These are phyloP conservation scores for Primulina eburnea DNA, from an alignment of 257 asterid species.

Conservation along the genomic window DNA sequence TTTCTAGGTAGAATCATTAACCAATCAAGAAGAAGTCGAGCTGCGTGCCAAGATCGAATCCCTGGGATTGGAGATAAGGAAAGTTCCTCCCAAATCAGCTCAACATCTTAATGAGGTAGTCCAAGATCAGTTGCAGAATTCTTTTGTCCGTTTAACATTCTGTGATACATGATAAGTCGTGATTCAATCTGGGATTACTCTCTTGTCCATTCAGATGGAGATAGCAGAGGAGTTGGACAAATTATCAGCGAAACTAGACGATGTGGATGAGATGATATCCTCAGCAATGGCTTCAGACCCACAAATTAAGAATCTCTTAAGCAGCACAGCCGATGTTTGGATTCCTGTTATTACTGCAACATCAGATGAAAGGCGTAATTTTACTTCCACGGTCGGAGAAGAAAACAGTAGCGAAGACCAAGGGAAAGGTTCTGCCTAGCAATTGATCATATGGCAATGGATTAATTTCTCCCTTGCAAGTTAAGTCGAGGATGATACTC, in stretches of 20 bases:
- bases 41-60: conserved; percentile 85
- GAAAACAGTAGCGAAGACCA: conserved; percentile 36
- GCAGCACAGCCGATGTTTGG: conserved; percentile 88
- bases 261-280: conserved; percentile 80
- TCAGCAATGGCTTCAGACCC: conserved; percentile 76
- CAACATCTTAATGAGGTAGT: conserved; percentile 77
- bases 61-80: conserved; percentile 74
- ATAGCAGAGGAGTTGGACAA: conserved; percentile 81
- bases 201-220: conserved; percentile 50
- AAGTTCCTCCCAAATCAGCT: conserved; percentile 73
- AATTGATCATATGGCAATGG: conserved; percentile 10
- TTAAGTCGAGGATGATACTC: neutral
- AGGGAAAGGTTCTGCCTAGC: conserved; percentile 43
- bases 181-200: neutral
- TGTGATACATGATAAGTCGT: neutral
- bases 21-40: conserved; percentile 95
- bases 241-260: conserved; percentile 71
- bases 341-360: conserved; percentile 90
- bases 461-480: neutral
- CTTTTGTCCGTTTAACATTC: neutral
- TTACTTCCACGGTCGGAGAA: conserved; percentile 37
- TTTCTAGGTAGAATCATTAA: conserved; percentile 81
- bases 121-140: neutral
- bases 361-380: conserved; percentile 73
- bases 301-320: conserved; percentile 62